These are phyloP conservation scores for Colletotrichum destructivum DNA, from an alignment of 2,329 filamentous ascomycete genomes.

Conservation along the genomic window DNA sequence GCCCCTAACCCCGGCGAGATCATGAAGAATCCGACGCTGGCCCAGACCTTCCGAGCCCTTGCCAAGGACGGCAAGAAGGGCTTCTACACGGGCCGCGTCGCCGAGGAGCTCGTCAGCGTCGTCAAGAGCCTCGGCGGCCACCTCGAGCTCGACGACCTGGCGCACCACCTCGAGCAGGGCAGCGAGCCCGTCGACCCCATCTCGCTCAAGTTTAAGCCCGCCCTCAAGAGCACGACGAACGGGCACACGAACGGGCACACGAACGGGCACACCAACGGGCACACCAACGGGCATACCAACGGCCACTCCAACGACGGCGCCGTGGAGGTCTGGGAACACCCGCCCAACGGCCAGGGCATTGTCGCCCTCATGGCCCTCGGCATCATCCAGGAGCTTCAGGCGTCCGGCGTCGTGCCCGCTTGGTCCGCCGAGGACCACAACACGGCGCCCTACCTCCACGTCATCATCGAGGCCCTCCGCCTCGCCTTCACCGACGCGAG, in stretches of 20 bases:
- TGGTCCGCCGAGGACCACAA: conserved; percentile 85
- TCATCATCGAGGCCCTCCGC: conserved; percentile 87
- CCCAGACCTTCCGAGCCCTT: conserved; percentile 84
- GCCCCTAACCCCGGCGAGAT: conserved; percentile 87
- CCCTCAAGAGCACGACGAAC: conserved; percentile 9
- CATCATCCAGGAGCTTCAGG: conserved; percentile 89
- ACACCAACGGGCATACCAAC: conserved; percentile 48
- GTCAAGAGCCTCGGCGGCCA: conserved; percentile 83
- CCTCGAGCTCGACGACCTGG: conserved; percentile 84
- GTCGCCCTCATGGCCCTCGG: conserved; percentile 95
- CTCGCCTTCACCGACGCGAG: conserved; percentile 91
- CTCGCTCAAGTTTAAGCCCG: conserved; percentile 77
- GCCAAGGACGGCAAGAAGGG: conserved; percentile 88
- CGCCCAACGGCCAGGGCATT: conserved; percentile 96
- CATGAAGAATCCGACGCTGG: conserved; percentile 87
- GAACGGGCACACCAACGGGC: conserved; percentile 37
- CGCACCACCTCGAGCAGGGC: conserved; percentile 77
- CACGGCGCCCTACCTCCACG: conserved; percentile 84
- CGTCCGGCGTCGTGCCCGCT: conserved; percentile 78
- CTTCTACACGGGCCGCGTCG: conserved; percentile 90
- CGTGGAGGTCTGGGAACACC: conserved; percentile 95
- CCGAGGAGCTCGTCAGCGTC: conserved; percentile 84
- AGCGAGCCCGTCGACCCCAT: conserved; percentile 90
- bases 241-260: conserved; percentile 26
- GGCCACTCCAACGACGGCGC: conserved; percentile 51